A percentile compares a stretch with the other conserved stretches of the same genome.
These are phyloP conservation scores for Cystobasidium sp. DNA, from an alignment of 1,284 basidiomycete species.

Conservation along the genomic window DNA sequence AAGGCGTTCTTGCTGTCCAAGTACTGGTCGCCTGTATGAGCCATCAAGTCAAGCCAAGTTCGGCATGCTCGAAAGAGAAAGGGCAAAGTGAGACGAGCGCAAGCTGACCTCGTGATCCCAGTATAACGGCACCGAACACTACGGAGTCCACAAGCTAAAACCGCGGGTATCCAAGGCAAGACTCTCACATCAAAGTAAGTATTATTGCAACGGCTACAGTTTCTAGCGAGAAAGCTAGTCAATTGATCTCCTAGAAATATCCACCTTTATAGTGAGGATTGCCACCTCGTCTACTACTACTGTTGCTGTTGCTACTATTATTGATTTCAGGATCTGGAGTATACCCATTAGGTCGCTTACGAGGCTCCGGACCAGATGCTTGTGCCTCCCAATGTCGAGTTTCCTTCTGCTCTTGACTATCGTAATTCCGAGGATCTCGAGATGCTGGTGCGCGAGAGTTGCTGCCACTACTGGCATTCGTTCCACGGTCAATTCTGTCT, in stretches of 20 bases:
- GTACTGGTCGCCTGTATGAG: neutral
- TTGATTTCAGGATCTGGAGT: neutral
- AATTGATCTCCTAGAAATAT: neutral
- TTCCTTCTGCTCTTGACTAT: neutral
- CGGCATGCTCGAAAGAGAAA: neutral
- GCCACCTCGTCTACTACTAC: slow-evolving; percentile 7
- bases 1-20: neutral
- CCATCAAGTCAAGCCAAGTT: slow-evolving; percentile 11
- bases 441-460: neutral
- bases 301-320: neutral
- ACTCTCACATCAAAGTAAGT: too few species aligned
- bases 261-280: slow-evolving; percentile 22
- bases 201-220: too few species aligned
- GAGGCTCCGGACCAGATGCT: too few species aligned
- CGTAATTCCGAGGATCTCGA: slow-evolving; percentile 4
- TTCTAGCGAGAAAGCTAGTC: too few species aligned
- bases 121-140: too few species aligned
- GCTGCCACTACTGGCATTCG: neutral
- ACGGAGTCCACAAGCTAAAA: too few species aligned
- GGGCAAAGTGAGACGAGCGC: neutral
- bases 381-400: neutral
- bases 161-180: too few species aligned
- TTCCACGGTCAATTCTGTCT: slow-evolving; percentile 15
- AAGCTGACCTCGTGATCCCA: neutral
- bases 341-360: neutral